A percentile compares a stretch with the other conserved stretches of the same genome.
phyloP scores from a whole-genome alignment of 306 rosid species.

The Rubus idaeus region DNA sequence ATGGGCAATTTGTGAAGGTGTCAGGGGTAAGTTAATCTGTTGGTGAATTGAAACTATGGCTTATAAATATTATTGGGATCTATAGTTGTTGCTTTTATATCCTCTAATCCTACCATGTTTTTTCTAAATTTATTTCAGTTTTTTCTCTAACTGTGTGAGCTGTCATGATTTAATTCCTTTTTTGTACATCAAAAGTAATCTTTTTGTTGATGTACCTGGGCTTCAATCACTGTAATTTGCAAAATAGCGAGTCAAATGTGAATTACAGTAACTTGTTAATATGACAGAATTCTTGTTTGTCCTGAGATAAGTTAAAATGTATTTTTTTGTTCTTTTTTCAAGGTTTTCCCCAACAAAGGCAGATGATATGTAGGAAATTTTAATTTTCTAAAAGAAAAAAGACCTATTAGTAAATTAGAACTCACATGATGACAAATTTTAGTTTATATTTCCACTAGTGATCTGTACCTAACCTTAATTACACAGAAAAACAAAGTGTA shows the following conservation, averaged over 20 bases:
- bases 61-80: background rate
- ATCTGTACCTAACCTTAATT: background rate
- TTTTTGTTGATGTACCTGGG: too few relatives aligned
- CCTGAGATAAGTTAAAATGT: background rate
- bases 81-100: background rate
- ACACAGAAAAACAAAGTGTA: background rate
- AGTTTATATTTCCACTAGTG: background rate
- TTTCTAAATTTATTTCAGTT: background rate
- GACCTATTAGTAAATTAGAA: background rate
- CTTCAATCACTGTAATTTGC: background rate
- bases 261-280: background rate
- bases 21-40: constrained; percentile 77
- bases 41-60: constrained; percentile 15
- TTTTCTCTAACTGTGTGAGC: background rate
- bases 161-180: background rate
- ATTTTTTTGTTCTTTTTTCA: background rate
- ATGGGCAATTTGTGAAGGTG: constrained; percentile 97
- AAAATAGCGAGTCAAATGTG: background rate
- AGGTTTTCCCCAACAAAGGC: background rate
- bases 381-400: background rate
- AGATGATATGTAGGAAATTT: background rate
- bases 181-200: background rate
- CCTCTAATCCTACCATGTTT: background rate
- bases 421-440: background rate
- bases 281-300: too few relatives aligned